A percentile compares a stretch with the other conserved stretches of the same genome.
These are phyloP conservation scores for Tritrichomonas musculus DNA, from an alignment of 208 protist genomes.

Conservation along the genomic window DNA sequence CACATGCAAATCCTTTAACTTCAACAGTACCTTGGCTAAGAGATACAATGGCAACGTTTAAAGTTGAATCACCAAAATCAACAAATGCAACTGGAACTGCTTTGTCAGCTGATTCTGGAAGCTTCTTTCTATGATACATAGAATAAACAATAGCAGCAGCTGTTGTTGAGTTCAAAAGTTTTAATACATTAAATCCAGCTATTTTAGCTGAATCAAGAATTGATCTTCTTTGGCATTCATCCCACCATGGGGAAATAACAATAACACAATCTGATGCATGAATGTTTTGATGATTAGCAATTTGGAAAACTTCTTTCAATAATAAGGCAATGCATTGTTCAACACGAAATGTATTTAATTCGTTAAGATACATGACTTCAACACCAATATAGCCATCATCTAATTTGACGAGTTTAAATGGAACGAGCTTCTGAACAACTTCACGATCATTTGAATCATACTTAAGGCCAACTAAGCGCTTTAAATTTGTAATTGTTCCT, in stretches of 20 bases:
- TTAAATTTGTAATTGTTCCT: background rate
- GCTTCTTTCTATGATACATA: background rate
- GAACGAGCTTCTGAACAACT: background rate
- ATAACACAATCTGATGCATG: background rate
- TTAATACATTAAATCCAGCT: conserved; percentile 37
- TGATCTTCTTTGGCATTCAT: conserved; percentile 24
- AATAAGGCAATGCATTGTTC: background rate
- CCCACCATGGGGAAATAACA: conserved; percentile 36
- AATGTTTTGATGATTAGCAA: background rate
- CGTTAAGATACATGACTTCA: background rate
- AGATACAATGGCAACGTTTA: conserved; percentile 33
- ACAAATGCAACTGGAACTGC: conserved; percentile 36
- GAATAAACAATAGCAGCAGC: conserved; percentile 40
- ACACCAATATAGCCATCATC: background rate
- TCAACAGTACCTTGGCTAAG: conserved; percentile 31
- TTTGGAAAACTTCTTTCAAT: background rate
- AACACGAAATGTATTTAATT: background rate
- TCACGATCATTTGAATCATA: background rate
- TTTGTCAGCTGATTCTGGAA: conserved; percentile 32
- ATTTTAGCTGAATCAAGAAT: conserved; percentile 43
- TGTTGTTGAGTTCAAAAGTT: conserved; percentile 41
- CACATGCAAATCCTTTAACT: conserved; percentile 28
- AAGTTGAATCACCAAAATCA: conserved; percentile 41
- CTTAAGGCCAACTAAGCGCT: background rate
- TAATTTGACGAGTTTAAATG: background rate